Evolutionary conservation across 108 stramenopile genomes (phyloP), one percentile per base, ranked within the genome.

Genomic region (Cyclotella kingstonii): DNA sequence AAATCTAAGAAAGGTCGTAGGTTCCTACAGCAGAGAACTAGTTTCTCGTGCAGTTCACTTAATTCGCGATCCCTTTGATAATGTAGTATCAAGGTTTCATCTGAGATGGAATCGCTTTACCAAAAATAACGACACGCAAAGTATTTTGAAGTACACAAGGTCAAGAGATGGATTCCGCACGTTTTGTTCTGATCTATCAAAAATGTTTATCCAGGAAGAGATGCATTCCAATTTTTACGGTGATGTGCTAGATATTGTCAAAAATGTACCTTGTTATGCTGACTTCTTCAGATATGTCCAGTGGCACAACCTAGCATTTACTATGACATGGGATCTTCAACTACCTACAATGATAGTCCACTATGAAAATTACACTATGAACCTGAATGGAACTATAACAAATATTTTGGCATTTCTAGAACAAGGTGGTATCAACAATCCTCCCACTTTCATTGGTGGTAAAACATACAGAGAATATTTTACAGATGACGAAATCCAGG

Each of bases 301-400:
- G 44, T 93, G 91, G 91, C 91, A 93, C 66, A 89, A 89, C 54
- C 76, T 84, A 33, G 83, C 81, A 26, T 74, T 85, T 54, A 31
- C 43, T 18, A 73, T 73, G 2, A 81, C 77, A 17, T 68, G 53
- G 44, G 69, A 81, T 40, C 51, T 82, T 33, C 34, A 67, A 12
- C 40, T 88, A 28, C 86, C 90, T 5, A 70, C 80, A 5, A 46
- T 78, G 15, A 68, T 84, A 11, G 34, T 93, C 18, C 75, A 88
- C 43, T 93, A 93, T 63, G 91, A 93, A 66, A 83, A 92, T 58
- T 92, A 86, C 63, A 60, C 54, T 5, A 53, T 25, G 10, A 73
- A 80, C 46, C 82, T 79, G 35, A 73, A 74, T 36, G 36, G 55
- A 30, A 87, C 84, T 2, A 66, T 74, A 9, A 44, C 61, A 10